phyloP scores from a whole-genome alignment of 768 basidiomycete genomes.

The Lactarius psammicola region DNA sequence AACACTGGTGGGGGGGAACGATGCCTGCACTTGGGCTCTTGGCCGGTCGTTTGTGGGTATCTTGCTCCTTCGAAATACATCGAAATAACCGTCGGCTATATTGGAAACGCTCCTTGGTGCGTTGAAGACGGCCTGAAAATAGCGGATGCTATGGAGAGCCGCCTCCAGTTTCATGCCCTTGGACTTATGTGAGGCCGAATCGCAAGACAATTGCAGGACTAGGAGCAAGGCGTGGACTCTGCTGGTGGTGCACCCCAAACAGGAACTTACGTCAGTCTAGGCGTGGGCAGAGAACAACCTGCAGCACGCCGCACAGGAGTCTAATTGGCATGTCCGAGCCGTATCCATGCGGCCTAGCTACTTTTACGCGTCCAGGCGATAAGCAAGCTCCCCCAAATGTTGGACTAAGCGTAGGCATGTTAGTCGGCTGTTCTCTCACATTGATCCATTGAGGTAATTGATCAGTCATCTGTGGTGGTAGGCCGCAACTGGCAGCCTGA shows the following conservation, averaged over 20 bases:
- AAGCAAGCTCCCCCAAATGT: neutral
- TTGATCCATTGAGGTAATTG: no score
- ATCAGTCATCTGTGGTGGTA: no score
- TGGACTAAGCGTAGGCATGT: no score
- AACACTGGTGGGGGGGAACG: conserved; percentile 17
- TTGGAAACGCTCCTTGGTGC: conserved; percentile 8
- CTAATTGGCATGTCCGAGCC: conserved; percentile 5
- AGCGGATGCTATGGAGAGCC: conserved; percentile 23
- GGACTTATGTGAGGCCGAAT: conserved; percentile 31
- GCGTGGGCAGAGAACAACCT: conserved; percentile 11
- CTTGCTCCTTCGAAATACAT: conserved; percentile 18
- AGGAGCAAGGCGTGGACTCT: conserved; percentile 27
- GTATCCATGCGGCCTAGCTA: conserved; percentile 2
- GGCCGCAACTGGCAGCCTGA: no score
- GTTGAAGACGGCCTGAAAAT: neutral
- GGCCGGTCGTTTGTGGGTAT: conserved; percentile 12
- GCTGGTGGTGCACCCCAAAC: neutral
- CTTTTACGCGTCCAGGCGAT: conserved; percentile 7
- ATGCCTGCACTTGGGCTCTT: conserved; percentile 31
- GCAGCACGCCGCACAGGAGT: neutral
- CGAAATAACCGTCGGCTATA: conserved; percentile 31
- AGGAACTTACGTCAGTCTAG: conserved; percentile 1
- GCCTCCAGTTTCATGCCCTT: conserved; percentile 32
- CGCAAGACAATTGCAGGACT: conserved; percentile 27
- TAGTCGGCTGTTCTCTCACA: no score